Base-by-base conservation (phyloP, 2,329 filamentous ascomycete genomes). In the Microdochium nivale region DNA sequence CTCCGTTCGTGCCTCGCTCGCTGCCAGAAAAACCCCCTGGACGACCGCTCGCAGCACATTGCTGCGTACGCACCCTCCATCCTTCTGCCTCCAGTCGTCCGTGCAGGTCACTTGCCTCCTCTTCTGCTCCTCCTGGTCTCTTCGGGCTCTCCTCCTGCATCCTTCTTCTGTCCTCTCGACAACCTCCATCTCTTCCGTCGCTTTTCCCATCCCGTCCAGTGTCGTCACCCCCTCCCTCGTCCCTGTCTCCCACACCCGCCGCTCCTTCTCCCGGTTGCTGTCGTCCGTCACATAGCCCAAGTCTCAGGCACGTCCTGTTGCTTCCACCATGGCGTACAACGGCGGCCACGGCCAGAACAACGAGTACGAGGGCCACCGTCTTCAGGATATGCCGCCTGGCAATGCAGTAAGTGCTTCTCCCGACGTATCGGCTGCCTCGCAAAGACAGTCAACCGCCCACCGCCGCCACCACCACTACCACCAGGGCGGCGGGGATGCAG, bases 361-460 rank as follows among this genome's bases (percentile, higher is more conserved):
- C 58, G 79, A 79, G 52, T 85, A 83, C 59, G 74, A 81, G 52
- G 78, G 81, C 60, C 84, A 88, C 65, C 78, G 76, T 53, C 69
- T 88, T 62, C 82, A 87, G 64, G 84, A 89, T 63, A 74, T 88
- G 32, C 79, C 81, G 55, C 67, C 76, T 53, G 77, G 77, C 53
- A 75, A 73, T 62, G 76, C 74, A 64, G 86, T 88, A 76, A 73
- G 83, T 72, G 58, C 50, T 37, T 49, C 30, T 50, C 49, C 55
- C 16, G 23, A 46, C 27, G 53, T 56, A 52, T 54, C 50, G 51
- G 25, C n/a, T n/a, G n/a, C n/a, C n/a, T n/a, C n/a, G n/a, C n/a
- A n/a, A n/a, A n/a, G n/a, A n/a, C n/a, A n/a, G n/a, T n/a, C n/a
- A n/a, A n/a, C n/a, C n/a, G n/a, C n/a, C n/a, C n/a, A n/a, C n/a